phyloP scores from a whole-genome alignment of 2,329 filamentous ascomycete genomes.

The Drechmeria coniospora region DNA sequence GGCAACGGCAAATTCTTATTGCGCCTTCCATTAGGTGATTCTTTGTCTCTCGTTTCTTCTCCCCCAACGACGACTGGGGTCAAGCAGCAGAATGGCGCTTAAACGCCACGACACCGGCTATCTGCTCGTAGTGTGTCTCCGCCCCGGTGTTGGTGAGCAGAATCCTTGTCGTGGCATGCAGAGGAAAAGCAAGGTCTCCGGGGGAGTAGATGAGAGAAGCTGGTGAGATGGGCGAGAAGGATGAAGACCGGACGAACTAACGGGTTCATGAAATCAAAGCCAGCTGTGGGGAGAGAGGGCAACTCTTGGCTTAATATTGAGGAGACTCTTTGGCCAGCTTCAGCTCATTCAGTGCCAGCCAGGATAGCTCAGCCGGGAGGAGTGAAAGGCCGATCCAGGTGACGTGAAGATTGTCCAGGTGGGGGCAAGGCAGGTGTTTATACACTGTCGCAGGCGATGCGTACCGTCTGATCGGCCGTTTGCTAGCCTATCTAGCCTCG shows the following conservation, averaged over 20 bases:
- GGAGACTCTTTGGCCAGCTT: not conserved
- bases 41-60: constrained; percentile 3
- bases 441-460: too few relatives aligned
- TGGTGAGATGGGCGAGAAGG: constrained; percentile 3
- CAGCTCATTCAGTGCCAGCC: constrained; percentile 5
- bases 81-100: constrained; percentile 2
- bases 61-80: constrained; percentile 3
- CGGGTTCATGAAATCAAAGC: constrained; percentile 2
- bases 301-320: constrained; percentile 3
- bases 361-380: constrained; percentile 3
- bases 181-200: constrained; percentile 4
- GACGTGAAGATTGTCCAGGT: constrained; percentile 4
- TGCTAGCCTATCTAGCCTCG: too few relatives aligned
- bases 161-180: constrained; percentile 3
- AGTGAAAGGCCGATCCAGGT: too few relatives aligned
- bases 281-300: constrained; percentile 1
- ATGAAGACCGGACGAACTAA: constrained; percentile 2
- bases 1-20: constrained; percentile 1
- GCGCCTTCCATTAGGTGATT: constrained; percentile 4
- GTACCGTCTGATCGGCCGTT: too few relatives aligned
- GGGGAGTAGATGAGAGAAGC: not conserved
- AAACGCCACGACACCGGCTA: constrained; percentile 2
- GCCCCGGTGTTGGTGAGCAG: constrained; percentile 2
- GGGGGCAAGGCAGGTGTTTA: constrained; percentile 7
- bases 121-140: constrained; percentile 2